Evolutionary conservation across 495 filamentous ascomycete species (phyloP).

Genomic region (Margaritispora aquatica): DNA sequence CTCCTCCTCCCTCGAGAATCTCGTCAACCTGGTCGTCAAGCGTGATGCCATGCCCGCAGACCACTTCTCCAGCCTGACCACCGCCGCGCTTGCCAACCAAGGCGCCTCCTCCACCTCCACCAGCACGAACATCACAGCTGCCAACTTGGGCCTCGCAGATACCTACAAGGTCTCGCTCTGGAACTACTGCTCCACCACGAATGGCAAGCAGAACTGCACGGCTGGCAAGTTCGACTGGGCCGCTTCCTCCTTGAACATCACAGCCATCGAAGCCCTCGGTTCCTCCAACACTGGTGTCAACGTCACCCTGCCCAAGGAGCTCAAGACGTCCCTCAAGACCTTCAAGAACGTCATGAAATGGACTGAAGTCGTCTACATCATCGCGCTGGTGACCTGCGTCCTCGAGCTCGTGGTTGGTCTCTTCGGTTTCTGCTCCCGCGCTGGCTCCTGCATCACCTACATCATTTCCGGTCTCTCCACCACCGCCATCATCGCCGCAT

Average conservation of each 20-base stretch:
- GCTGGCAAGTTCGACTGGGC: constrained; percentile 75
- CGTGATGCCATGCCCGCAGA: background rate
- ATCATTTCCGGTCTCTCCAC: constrained; percentile 45
- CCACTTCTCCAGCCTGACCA: constrained; percentile 6
- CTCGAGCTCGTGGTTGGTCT: constrained; percentile 76
- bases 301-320: constrained; percentile 51
- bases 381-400: constrained; percentile 55
- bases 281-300: constrained; percentile 29
- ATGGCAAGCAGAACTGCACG: constrained; percentile 45
- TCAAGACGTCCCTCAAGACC: constrained; percentile 58
- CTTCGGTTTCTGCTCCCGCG: constrained; percentile 51
- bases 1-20: constrained; percentile 17
- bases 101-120: background rate
- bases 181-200: constrained; percentile 69
- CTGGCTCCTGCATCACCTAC: constrained; percentile 43
- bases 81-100: background rate
- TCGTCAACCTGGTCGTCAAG: background rate
- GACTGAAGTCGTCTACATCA: constrained; percentile 56
- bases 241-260: constrained; percentile 52
- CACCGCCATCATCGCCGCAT: constrained; percentile 54
- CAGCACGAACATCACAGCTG: constrained; percentile 38
- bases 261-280: constrained; percentile 40
- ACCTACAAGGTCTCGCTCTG: constrained; percentile 79
- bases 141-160: constrained; percentile 57
- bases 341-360: constrained; percentile 71